Evolutionary conservation across 164 flowering plant genomes (phyloP), one percentile per base, ranked within the genome.

Genomic region (Nymphaea colorata): DNA sequence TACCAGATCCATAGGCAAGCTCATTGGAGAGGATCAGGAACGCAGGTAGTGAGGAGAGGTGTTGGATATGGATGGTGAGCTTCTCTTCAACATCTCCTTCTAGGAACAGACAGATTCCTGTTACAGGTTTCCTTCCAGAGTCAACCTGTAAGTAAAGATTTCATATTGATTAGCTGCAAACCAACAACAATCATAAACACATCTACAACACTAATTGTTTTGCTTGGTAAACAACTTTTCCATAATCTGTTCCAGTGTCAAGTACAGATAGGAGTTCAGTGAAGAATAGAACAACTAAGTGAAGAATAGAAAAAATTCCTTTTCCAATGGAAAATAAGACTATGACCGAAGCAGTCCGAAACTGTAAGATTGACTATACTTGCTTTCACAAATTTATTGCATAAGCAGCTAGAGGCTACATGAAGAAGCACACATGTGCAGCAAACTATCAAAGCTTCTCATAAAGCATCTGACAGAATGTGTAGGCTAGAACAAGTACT

Each of bases 51-150:
- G 78, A 71, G 5, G 94, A 76, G 36, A 93, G 91, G 77, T 93
- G 96, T 74, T 89, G 97, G 60, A 93, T 85, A 80, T 91, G 97
- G 73, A 93, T 80, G n/a, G 91, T 91, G 14, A 93, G 76, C 71
- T 25, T 25, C 81, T 87, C 74, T 93, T 80, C 47, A 83, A 77
- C 86, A 68, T 82, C 85, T 5, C 98, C 98, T 82, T 93, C 98
- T 71, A 93, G 71, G 77, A 79, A 91, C 64, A 93, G 73, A 42
- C 93, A 89, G 43, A 93, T 74, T 36, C 98, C 98, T 7, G 96
- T 93, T 61, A 89, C 98, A 0, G 97, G 97, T 44, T 82, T 77
- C 64, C 81, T 83, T 42, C 78, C 85, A 36, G 91, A 74, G 65
- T 85, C 96, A 64, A 89, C 96, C 98, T 93, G 84, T 66, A 73